A percentile compares a stretch with the other conserved stretches of the same genome.
These are phyloP conservation scores for Metschnikowia reukaufii DNA, from an alignment of 805 yeast genomes.

Conservation along the genomic window DNA sequence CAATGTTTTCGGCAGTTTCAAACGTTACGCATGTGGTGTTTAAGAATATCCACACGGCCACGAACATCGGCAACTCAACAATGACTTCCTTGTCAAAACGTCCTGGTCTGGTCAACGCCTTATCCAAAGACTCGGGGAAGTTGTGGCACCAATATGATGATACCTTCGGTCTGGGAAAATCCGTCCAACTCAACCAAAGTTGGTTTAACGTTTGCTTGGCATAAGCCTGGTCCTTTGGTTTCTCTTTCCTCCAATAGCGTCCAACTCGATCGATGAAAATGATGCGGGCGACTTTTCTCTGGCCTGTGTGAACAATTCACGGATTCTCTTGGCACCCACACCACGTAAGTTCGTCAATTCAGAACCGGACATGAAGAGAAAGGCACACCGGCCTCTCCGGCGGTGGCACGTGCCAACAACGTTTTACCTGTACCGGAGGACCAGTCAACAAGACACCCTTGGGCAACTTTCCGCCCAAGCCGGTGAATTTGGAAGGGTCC, in stretches of 20 bases:
- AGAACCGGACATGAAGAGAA: slow-evolving; percentile 97
- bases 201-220: slow-evolving; percentile 97
- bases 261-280: slow-evolving; percentile 96
- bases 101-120: slow-evolving; percentile 97
- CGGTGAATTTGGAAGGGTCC: slow-evolving; percentile 95
- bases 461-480: slow-evolving; percentile 95
- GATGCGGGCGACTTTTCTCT: slow-evolving; percentile 95
- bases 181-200: slow-evolving; percentile 96
- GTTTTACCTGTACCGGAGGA: slow-evolving; percentile 99
- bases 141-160: slow-evolving; percentile 97
- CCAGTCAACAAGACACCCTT: slow-evolving; percentile 96
- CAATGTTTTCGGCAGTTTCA: slow-evolving; percentile 81
- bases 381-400: slow-evolving; percentile 99
- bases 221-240: slow-evolving; percentile 96
- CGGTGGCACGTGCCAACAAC: slow-evolving; percentile 93
- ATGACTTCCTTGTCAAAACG: slow-evolving; percentile 94
- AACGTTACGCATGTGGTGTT: slow-evolving; percentile 90
- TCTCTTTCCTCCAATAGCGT: slow-evolving; percentile 97
- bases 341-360: slow-evolving; percentile 99
- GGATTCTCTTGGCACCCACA: slow-evolving; percentile 96
- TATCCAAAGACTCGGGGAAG: slow-evolving; percentile 95
- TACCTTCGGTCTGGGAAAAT: slow-evolving; percentile 86
- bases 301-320: slow-evolving; percentile 92
- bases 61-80: slow-evolving; percentile 98
- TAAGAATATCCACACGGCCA: slow-evolving; percentile 90